These are phyloP conservation scores for Jacaranda mimosifolia DNA, from an alignment of 257 asterid species.

Conservation along the genomic window DNA sequence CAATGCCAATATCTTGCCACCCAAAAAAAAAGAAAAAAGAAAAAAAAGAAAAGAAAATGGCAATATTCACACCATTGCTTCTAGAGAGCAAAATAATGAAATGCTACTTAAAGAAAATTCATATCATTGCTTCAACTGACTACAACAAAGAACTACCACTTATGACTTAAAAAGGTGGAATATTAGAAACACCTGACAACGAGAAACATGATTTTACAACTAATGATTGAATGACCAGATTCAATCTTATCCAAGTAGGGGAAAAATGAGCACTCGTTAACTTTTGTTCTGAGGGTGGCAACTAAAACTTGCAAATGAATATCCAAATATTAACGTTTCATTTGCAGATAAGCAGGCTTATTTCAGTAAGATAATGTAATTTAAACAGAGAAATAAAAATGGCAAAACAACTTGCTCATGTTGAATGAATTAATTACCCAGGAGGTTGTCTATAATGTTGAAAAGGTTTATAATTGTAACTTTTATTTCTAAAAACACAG, in stretches of 20 bases:
- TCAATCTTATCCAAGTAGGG: neutral
- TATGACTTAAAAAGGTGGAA: neutral
- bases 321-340: neutral
- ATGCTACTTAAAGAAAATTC: no score
- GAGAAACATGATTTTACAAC: neutral
- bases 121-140: no score
- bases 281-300: neutral
- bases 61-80: slow-evolving; percentile 9
- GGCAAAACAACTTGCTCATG: slow-evolving; percentile 16
- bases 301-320: neutral
- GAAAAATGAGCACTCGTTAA: neutral
- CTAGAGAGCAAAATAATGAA: neutral
- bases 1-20: neutral
- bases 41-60: neutral
- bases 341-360: neutral
- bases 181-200: neutral
- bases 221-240: neutral
- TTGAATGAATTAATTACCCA: slow-evolving; percentile 24
- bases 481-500: neutral
- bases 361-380: neutral
- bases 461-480: neutral
- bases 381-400: neutral
- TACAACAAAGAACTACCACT: neutral
- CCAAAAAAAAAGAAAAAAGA: neutral
- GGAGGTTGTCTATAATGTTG: neutral